Evolutionary conservation across 495 filamentous ascomycete genomes (phyloP).

Genomic region (Aspergillus biplanus): DNA sequence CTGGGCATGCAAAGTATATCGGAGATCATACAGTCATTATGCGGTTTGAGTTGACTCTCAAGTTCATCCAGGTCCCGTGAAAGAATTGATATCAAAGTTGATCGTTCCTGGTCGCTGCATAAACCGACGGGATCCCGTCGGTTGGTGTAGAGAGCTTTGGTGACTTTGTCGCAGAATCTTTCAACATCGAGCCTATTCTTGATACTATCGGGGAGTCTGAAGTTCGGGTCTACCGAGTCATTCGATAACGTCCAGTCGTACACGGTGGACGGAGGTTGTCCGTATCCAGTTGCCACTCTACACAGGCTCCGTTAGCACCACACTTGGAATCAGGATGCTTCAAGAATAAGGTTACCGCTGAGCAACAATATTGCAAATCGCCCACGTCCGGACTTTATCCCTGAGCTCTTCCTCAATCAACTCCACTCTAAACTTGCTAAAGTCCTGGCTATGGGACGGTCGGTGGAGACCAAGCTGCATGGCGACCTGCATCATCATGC

Average conservation of each 20-base stretch:
- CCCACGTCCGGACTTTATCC: constrained; percentile 89
- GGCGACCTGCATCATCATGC: constrained; percentile 90
- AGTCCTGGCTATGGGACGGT: constrained; percentile 88
- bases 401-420: constrained; percentile 82
- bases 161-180: constrained; percentile 83
- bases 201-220: constrained; percentile 68
- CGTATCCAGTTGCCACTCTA: constrained; percentile 86
- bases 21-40: constrained; percentile 46
- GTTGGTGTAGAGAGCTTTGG: constrained; percentile 81
- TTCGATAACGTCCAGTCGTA: constrained; percentile 84
- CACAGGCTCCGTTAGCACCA: constrained; percentile 11
- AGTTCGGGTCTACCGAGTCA: constrained; percentile 65
- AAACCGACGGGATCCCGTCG: constrained; percentile 74
- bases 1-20: neutral
- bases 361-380: constrained; percentile 89
- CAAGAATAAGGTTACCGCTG: constrained; percentile 59
- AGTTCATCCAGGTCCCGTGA: constrained; percentile 57
- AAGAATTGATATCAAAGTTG: constrained; percentile 64
- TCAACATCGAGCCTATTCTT: constrained; percentile 76
- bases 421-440: constrained; percentile 79
- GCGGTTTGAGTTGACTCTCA: constrained; percentile 46
- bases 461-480: constrained; percentile 90
- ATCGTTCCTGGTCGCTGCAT: constrained; percentile 69
- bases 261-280: constrained; percentile 83
- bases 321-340: neutral